Percentiles rank a stretch among this genome's conserved stretches.
Evolutionary conservation across 257 asterid genomes (phyloP).

Genomic region (Hygrophila difformis): DNA sequence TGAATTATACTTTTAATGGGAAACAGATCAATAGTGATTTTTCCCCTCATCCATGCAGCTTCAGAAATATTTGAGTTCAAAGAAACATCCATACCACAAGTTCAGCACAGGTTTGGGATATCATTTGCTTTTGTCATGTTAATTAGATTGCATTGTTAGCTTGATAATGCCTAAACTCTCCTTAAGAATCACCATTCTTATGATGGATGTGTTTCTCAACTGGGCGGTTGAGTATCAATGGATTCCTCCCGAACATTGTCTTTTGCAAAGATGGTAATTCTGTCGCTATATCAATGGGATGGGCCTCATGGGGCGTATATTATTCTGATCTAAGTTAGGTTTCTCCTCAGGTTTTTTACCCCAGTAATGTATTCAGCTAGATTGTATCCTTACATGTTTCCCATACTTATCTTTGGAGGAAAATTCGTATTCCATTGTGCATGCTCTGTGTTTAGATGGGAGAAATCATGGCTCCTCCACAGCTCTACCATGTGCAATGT

Average conservation of each 20-base stretch:
- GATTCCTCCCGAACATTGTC: neutral
- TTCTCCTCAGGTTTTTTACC: neutral
- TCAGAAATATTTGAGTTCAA: constrained; percentile 73
- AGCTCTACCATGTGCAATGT: too few relatives aligned
- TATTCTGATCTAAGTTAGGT: neutral
- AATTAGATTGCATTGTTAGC: constrained; percentile 8
- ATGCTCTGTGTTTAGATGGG: too few relatives aligned
- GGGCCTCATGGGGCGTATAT: too few relatives aligned
- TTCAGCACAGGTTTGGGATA: constrained; percentile 81
- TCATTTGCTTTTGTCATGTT: constrained; percentile 12
- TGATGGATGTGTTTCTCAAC: neutral
- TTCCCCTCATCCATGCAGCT: constrained; percentile 44
- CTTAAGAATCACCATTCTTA: neutral
- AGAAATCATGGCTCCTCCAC: too few relatives aligned
- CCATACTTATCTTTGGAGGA: neutral
- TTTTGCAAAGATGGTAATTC: too few relatives aligned
- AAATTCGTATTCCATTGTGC: too few relatives aligned
- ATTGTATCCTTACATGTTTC: too few relatives aligned
- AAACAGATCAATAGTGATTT: too few relatives aligned
- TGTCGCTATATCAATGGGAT: too few relatives aligned
- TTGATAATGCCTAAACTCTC: neutral
- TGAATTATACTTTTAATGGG: too few relatives aligned
- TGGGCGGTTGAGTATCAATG: neutral
- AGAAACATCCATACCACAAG: constrained; percentile 86
- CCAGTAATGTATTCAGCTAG: too few relatives aligned